Conservation (phyloP, 495 filamentous ascomycete species). For the Podospora pseudopauciseta region DNA sequence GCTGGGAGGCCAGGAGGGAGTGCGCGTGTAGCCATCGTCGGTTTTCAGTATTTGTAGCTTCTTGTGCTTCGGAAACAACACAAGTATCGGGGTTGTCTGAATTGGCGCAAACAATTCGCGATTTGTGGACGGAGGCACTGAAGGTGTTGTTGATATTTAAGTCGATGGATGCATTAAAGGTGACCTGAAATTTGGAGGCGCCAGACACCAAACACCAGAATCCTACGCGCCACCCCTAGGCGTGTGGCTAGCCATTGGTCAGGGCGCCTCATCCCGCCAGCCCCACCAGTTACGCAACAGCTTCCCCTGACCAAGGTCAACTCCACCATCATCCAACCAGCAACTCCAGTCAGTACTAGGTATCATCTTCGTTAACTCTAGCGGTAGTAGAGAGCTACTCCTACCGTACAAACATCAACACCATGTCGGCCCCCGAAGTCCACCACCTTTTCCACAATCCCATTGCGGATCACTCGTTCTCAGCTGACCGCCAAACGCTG, state of each 20-base stretch:
- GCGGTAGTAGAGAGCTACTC: constrained; percentile 99
- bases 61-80: not conserved
- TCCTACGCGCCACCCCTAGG: constrained; percentile 1
- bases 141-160: not conserved
- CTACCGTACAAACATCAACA: constrained; percentile 59
- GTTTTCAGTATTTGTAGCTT: not conserved
- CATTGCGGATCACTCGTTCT: constrained; percentile 97
- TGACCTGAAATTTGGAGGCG: constrained; percentile 3
- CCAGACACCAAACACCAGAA: constrained; percentile 7
- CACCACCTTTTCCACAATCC: constrained; percentile 96
- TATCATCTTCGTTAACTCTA: constrained; percentile 8
- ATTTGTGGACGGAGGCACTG: not conserved
- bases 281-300: constrained; percentile 19
- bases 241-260: not conserved
- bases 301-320: constrained; percentile 15
- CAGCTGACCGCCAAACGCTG: constrained; percentile 79
- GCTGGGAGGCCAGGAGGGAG: constrained; percentile 36
- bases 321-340: constrained; percentile 10
- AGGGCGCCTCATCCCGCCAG: not conserved
- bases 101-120: not conserved
- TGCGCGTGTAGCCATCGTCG: constrained; percentile 33
- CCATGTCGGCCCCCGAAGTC: constrained; percentile 81
- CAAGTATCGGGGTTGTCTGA: not conserved
- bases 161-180: not conserved
- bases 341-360: constrained; percentile 1